A percentile compares a stretch with the other conserved stretches of the same genome.
Evolutionary conservation across 2,329 filamentous ascomycete genomes (phyloP).

Genomic region (Aspergillus pseudotamarii): DNA sequence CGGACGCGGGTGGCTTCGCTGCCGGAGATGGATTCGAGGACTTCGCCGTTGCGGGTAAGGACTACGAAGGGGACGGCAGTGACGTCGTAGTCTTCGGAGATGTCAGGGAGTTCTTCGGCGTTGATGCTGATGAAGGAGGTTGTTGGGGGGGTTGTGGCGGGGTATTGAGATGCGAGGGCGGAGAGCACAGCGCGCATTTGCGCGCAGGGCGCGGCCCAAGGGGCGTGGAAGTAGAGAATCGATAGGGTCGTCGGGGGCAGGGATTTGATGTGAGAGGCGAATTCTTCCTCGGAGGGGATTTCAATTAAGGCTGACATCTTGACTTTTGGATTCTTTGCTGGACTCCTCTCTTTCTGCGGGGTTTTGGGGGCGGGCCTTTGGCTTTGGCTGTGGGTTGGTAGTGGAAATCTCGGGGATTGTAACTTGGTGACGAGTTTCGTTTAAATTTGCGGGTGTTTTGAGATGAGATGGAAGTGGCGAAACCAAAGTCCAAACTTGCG

Average conservation of each 20-base stretch:
- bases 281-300: slow-evolving; percentile 73
- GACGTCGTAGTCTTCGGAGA: slow-evolving; percentile 91
- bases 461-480: slow-evolving; percentile 1
- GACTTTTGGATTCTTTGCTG: slow-evolving; percentile 22
- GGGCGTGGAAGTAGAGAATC: slow-evolving; percentile 91
- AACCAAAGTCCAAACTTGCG: neutral
- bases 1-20: slow-evolving; percentile 86
- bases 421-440: neutral
- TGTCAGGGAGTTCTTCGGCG: slow-evolving; percentile 89
- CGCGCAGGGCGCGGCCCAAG: slow-evolving; percentile 93
- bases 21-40: slow-evolving; percentile 84
- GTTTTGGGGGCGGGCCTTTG: neutral
- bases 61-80: slow-evolving; percentile 93
- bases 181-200: slow-evolving; percentile 88
- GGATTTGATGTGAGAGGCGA: slow-evolving; percentile 68
- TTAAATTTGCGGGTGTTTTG: neutral
- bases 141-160: slow-evolving; percentile 64
- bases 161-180: slow-evolving; percentile 84
- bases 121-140: slow-evolving; percentile 89
- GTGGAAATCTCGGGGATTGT: neutral
- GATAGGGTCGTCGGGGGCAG: slow-evolving; percentile 72
- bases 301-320: slow-evolving; percentile 76
- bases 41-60: slow-evolving; percentile 72
- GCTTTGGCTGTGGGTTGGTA: neutral
- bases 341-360: neutral